Evolutionary conservation across 768 basidiomycete genomes (phyloP), one percentile per base, ranked within the genome.

Genomic region (Auricularia auricula-judae): DNA sequence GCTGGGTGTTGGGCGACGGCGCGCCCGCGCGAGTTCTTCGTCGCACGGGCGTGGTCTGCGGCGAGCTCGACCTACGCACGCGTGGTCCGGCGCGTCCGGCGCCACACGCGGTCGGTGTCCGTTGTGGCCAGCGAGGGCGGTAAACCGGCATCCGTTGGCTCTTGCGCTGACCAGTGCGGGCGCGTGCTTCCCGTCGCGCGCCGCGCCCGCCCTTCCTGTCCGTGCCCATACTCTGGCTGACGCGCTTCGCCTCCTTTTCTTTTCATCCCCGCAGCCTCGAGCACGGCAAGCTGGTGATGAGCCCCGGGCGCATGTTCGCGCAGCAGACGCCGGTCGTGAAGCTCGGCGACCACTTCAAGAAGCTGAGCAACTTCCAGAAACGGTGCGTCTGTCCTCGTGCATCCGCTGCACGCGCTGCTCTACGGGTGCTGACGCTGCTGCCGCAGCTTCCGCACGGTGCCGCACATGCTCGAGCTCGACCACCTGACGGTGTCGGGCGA

Each of bases 311-410:
- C 69, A 88, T 92, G 86, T 93, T 94, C 71, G 84, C 82, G 71
- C 71, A 67, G 29, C 89, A 84, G 21, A 87, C 91, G 34, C 96
- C 94, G n/a, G 93, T 96, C 61, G 91, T 98, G 82, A 97, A 97
- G 80, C 84, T 97, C 61, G 93, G 94, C 56, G 92, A 94, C 75
- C 89, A 91, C 74, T 97, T 98, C 85, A 97, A 95, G 83, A 95
- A 92, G 84, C 89, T 91, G 64, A 59, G 74, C n/a, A 58, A 53
- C 59, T 65, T 67, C 61, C 64, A 65, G 54, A 59, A 59, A 59
- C 56, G 56, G 56, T 54, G 53, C 53, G 53, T 18, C 29, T 29
- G 29, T 29, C 29, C 2, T 29, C 29, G 29, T 29, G 3, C 29
- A 29, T 29, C 2, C 29, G 2, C 29, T 29, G 29, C 29, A 29